Evolutionary conservation across 1,284 basidiomycete genomes (phyloP), one percentile per base, ranked within the genome.

Genomic region (Meira nashicola): DNA sequence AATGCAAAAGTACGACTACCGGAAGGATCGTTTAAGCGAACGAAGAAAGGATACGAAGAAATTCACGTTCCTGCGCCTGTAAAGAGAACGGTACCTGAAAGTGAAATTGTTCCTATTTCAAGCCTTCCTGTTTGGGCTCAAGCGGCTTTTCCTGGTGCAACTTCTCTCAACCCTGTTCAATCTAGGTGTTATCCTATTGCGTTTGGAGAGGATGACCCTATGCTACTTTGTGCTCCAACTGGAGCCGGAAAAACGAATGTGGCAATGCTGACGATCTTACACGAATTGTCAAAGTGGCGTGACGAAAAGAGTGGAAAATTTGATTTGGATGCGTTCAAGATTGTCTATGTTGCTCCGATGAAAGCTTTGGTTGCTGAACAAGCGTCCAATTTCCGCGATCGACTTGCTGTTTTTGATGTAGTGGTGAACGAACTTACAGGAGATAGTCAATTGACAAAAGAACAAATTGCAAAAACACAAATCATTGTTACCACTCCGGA

Each of bases 161-260:
- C 84, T n/a, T 86, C 83, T 59, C 84, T 98, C 58, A 98, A 98
- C 79, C 86, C 89, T 5, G 85, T 98, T n/a, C 95, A 77, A 50
- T 74, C 71, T 10, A 56, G 61, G 14, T 76, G 74, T 58, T 98
- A 85, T 79, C 94, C 94, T 0, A 82, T 92, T 58, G 95, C 94
- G 0, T 97, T 96, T 77, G 91, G 91, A 3, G 67, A 69, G 21
- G 92, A 96, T 70, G 93, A 98, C 69, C 93, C 94, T 0, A 85
- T 98, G 69, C 83, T 99, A 33, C 86, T 98, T 41, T 98, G 95
- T 82, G 95, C 95, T 0, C 95, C 95, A 1, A 98, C 95, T 0
- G 95, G 95, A 80, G 95, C 95, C 4, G 95, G 95, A 68, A 99
- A 99, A 92, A 99, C 95, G 37, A 99, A 99, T 72, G 95, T 97